Conservation (phyloP, 371 early-diverging fungal species). For the Mortierella sp. region DNA sequence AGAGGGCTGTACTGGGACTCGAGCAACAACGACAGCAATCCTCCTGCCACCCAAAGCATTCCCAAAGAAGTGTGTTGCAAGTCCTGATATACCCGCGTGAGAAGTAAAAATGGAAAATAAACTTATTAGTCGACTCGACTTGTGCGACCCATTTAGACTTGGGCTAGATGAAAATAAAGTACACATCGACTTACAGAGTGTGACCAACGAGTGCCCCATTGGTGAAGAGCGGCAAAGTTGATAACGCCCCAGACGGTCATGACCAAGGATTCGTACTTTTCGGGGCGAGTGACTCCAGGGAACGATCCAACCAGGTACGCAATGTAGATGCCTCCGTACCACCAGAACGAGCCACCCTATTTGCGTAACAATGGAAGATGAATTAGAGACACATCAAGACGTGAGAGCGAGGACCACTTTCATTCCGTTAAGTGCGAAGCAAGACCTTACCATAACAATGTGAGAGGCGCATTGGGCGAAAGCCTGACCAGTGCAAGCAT, state of each 20-base stretch:
- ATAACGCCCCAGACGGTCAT: constrained; percentile 58
- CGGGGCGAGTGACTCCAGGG: constrained; percentile 48
- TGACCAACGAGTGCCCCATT: constrained; percentile 58
- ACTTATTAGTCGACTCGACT: neutral
- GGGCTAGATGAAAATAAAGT: neutral
- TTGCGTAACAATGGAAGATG: neutral
- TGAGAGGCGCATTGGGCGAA: constrained; percentile 55
- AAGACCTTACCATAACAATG: constrained; percentile 51
- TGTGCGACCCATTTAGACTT: neutral
- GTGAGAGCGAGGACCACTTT: no score
- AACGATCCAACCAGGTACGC: constrained; percentile 52
- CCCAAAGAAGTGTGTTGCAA: constrained; percentile 56
- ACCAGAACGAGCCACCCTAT: constrained; percentile 58
- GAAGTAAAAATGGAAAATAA: neutral
- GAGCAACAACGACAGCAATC: constrained; percentile 36
- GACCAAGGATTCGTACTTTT: constrained; percentile 46
- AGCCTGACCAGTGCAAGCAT: constrained; percentile 47
- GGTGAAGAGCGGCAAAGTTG: constrained; percentile 56
- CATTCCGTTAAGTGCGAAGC: neutral
- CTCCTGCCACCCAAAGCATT: constrained; percentile 51
- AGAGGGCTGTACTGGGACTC: constrained; percentile 49
- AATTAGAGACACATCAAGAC: neutral
- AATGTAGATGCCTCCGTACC: constrained; percentile 56
- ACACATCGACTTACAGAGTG: constrained; percentile 38
- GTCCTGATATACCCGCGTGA: constrained; percentile 18